Conservation (phyloP, 345 rosid species). For the Angophora floribunda region DNA sequence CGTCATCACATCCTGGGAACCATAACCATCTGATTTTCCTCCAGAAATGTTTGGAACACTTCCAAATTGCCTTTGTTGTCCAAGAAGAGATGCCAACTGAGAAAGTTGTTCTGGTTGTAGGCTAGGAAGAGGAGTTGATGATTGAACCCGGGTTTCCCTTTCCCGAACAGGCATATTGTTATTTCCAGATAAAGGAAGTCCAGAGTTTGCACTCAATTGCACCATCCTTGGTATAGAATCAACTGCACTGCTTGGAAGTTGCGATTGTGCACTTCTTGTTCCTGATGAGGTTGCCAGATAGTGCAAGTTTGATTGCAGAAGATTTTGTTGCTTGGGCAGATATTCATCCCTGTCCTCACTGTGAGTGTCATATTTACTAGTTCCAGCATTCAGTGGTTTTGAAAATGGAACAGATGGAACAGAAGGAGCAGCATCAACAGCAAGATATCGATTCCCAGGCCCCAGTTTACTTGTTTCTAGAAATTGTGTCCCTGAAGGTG, state of each 20-base stretch:
- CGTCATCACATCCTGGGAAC: conserved; percentile 21
- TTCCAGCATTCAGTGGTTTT: conserved; percentile 11
- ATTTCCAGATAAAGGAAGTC: conserved; percentile 17
- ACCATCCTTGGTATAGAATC: conserved; percentile 21
- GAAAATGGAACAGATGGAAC: conserved; percentile 22
- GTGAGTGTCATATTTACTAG: conserved; percentile 20
- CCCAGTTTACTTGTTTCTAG: neutral
- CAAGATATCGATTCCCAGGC: neutral
- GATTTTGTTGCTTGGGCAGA: conserved; percentile 9
- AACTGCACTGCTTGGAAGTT: conserved; percentile 6
- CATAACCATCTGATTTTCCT: conserved; percentile 25
- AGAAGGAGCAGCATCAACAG: conserved; percentile 13
- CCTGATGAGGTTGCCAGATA: conserved; percentile 19
- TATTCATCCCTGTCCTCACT: conserved; percentile 32
- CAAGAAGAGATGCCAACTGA: conserved; percentile 57
- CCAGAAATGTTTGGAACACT: conserved; percentile 14
- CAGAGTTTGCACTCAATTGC: conserved; percentile 7
- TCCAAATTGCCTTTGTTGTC: conserved; percentile 45
- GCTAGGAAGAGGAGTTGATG: conserved; percentile 16
- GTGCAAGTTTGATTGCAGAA: neutral
- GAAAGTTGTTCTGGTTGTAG: conserved; percentile 69
- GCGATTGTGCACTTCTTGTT: conserved; percentile 24
- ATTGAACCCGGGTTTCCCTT: conserved; percentile 18
- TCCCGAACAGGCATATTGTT: conserved; percentile 19
- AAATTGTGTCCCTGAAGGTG: neutral